phyloP scores from a whole-genome alignment of 257 asterid species.

The Prunella vulgaris region DNA sequence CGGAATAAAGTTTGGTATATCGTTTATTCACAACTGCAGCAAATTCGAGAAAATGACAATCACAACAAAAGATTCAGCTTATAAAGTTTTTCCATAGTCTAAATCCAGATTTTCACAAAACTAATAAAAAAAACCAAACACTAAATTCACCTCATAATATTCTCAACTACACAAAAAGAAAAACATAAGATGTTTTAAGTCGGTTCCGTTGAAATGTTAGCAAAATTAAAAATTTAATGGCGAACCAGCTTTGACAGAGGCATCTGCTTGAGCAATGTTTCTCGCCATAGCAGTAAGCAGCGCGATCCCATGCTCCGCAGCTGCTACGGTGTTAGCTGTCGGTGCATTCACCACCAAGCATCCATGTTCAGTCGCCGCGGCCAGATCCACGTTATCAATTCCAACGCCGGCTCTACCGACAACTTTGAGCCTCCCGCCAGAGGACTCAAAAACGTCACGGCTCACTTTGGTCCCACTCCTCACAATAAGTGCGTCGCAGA shows the following conservation, averaged over 20 bases:
- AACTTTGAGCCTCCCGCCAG: slow-evolving; percentile 82
- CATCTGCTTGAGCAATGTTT: slow-evolving; percentile 87
- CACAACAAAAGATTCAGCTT: not conserved
- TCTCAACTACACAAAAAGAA: not conserved
- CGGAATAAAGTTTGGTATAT: not conserved
- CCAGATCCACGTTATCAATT: slow-evolving; percentile 95
- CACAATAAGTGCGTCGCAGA: slow-evolving; percentile 82
- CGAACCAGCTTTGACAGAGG: slow-evolving; percentile 85
- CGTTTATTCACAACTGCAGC: not conserved
- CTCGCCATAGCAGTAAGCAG: slow-evolving; percentile 85
- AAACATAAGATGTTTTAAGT: not conserved
- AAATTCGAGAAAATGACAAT: not conserved
- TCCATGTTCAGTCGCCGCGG: slow-evolving; percentile 92
- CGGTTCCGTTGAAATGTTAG: not conserved
- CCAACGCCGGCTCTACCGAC: slow-evolving; percentile 98
- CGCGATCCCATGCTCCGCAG: slow-evolving; percentile 95
- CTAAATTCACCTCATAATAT: not conserved
- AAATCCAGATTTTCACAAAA: not conserved
- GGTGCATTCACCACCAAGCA: slow-evolving; percentile 96
- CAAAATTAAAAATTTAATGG: slow-evolving; percentile 7
- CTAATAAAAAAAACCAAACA: not conserved
- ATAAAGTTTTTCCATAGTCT: not conserved
- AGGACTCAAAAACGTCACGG: slow-evolving; percentile 84
- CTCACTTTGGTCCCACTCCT: slow-evolving; percentile 86
- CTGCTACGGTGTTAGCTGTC: slow-evolving; percentile 88